Evolutionary conservation across 352 stramenopile genomes (phyloP), one percentile per base, ranked within the genome.

Genomic region (Phytophthora europaea): DNA sequence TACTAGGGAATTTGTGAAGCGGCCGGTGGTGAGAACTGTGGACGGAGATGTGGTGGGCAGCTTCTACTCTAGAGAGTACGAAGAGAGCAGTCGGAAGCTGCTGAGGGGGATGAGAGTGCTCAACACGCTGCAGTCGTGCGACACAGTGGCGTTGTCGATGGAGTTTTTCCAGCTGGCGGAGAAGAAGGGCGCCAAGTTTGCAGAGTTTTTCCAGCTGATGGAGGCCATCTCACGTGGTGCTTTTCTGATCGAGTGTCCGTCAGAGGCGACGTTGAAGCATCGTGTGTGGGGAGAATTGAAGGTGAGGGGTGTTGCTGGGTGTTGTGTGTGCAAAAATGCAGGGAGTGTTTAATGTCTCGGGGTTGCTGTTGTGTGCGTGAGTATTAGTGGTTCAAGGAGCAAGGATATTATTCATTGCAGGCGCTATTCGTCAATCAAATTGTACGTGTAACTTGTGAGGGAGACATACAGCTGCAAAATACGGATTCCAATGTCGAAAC

Each of bases 381-480:
- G 38, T 40, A 31, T 16, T 53, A 94, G 88, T 96, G 89, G 89
- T 78, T 94, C 12, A 68, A 80, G 16, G 43, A 70, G 15, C 77
- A 79, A 68, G 84, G 85, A 5, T 96, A 91, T 61, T 92, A 92
- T 38, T 83, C 84, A 9, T 50, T 95, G 3, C 76, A 90, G 45
- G 84, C 86, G 10, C 70, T 94, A 4, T 72, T 95, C 34, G 80
- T 88, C 34, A 93, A 94, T 68, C 87, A 93, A 54, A 90, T 94
- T 72, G 88, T 95, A 70, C 40, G 85, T 87, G 52, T 22, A 43
- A 43, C 15, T 6, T 12, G 4, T 16, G 2, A 18, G 9, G 36
- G 36, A 16, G 10, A 18, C 13, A 18, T 26, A 26, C 12, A n/a
- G 4, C 13, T 20, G 38, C 38, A 47, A n/a, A 18, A 47, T n/a